Base-by-base conservation (phyloP, 768 basidiomycete species). In the Daedaleopsis sinensis region DNA sequence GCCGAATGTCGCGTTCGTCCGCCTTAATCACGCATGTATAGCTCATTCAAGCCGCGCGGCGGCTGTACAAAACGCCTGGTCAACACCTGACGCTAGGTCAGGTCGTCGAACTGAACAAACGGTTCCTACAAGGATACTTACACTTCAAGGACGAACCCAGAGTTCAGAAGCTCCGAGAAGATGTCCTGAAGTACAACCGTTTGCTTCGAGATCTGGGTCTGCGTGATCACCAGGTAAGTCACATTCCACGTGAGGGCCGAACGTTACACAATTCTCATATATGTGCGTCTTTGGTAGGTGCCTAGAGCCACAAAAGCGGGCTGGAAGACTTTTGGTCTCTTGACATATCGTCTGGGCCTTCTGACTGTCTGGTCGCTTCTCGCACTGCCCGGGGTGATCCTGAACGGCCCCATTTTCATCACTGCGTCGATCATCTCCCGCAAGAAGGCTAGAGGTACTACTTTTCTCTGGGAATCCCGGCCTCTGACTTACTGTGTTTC, bases 21-120 rank as follows among this genome's bases (percentile, higher is more conserved):
- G 49, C 16, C 16, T 2, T 16, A 27, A 27, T n/a, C 18, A 18
- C 9, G 19, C 24, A 46, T 19, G 36, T 39, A 15, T 23, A 97
- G 95, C 84, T 98, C 58, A 94, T 98, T 57, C 96, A 98, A 84
- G 96, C 96, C 23, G 93, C 91, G 16, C 87, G 96, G 54, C 83
- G 96, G 54, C 77, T 98, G 54, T 98, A 98, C 76, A 94, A 95
- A 70, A 90, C 94, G 0, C 96, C 96, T 16, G 92, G 94, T 5
- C 94, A 96, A 73, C 90, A 96, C 72, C 80, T 97, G 62, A 96
- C 96, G 0, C 78, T 98, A 42, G 92, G 96, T 42, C 96, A 98
- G 79, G 94, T 97, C 13, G 95, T 98, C 24, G 95, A 97, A 72
- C 79, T 98, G 44, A 96, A 94, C 73, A 87, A 91, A 68, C 89